Conservation (phyloP, 2,329 filamentous ascomycete species). For the Diaporthe caulivora region DNA sequence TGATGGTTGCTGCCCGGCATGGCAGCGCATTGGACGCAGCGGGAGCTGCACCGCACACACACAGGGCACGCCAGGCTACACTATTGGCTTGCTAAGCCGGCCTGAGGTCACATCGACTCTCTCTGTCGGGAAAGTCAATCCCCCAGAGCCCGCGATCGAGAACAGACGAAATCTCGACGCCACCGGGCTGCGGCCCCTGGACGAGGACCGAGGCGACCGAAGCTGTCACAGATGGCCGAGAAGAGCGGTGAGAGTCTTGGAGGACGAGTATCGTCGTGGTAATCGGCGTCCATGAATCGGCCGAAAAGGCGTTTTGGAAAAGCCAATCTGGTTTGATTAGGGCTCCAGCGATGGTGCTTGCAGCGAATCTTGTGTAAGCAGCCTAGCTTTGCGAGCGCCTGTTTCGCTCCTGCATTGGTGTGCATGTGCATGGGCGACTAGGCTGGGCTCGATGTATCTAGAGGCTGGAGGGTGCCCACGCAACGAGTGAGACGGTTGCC, state of each 20-base stretch:
- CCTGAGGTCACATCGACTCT: slow-evolving; percentile 22
- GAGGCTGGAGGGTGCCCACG: background rate
- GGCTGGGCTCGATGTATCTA: background rate
- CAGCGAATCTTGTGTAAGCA: slow-evolving; percentile 14
- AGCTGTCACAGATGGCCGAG: slow-evolving; percentile 1
- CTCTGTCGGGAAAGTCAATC: slow-evolving; percentile 20
- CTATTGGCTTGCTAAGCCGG: slow-evolving; percentile 26
- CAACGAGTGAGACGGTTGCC: background rate
- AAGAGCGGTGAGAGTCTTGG: slow-evolving; percentile 34
- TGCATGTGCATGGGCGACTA: slow-evolving; percentile 24
- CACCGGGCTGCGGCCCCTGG: slow-evolving; percentile 6
- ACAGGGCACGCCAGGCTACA: background rate
- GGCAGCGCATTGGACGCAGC: slow-evolving; percentile 5
- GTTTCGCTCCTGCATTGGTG: slow-evolving; percentile 40
- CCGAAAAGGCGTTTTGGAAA: slow-evolving; percentile 2
- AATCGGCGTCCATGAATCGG: slow-evolving; percentile 20
- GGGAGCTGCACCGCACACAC: slow-evolving; percentile 11
- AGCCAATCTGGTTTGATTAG: slow-evolving; percentile 4
- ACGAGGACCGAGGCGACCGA: background rate
- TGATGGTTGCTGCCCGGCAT: slow-evolving; percentile 14
- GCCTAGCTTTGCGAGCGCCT: slow-evolving; percentile 22
- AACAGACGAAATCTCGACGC: slow-evolving; percentile 4
- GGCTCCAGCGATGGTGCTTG: slow-evolving; percentile 31
- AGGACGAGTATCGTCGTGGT: background rate
- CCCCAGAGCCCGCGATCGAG: slow-evolving; percentile 7